Percentiles rank a stretch among this genome's conserved stretches.
Conservation (phyloP, 768 basidiomycete species). For the Trametes cingulata region DNA sequence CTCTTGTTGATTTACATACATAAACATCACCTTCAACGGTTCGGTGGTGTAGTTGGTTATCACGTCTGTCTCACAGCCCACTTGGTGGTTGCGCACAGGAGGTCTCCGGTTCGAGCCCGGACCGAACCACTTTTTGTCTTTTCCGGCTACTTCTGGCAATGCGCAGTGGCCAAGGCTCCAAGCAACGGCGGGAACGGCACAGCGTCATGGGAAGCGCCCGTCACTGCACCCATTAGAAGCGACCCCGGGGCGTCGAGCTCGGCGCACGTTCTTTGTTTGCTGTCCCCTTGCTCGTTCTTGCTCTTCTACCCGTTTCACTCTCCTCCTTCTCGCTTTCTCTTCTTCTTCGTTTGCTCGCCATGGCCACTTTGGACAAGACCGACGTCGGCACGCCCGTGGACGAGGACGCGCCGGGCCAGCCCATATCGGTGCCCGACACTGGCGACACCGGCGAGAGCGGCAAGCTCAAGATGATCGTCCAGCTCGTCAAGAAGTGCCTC, state of each 20-base stretch:
- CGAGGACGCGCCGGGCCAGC: slow-evolving; percentile 37
- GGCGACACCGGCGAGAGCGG: slow-evolving; percentile 82
- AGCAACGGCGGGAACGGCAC: not conserved
- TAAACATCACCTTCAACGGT: slow-evolving; percentile 6
- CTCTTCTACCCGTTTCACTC: not conserved
- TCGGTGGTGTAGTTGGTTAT: slow-evolving; percentile 33
- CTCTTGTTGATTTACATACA: no score
- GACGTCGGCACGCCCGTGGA: slow-evolving; percentile 19
- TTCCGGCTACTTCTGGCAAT: not conserved
- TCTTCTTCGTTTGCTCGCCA: not conserved
- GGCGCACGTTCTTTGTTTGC: slow-evolving; percentile 19
- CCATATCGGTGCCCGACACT: slow-evolving; percentile 70
- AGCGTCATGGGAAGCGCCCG: not conserved
- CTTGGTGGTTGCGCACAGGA: slow-evolving; percentile 15
- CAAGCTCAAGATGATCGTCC: slow-evolving; percentile 91
- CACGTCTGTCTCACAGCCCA: slow-evolving; percentile 29
- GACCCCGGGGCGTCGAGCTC: not conserved
- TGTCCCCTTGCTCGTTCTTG: not conserved
- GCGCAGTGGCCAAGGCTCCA: not conserved
- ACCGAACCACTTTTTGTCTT: slow-evolving; percentile 25
- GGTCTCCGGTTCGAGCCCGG: slow-evolving; percentile 34
- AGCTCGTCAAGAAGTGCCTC: slow-evolving; percentile 86
- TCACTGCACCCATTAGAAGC: not conserved
- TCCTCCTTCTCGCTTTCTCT: not conserved
- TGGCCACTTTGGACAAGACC: slow-evolving; percentile 16